Conservation (phyloP, 192 early-diverging fungal genomes). For the Blastocladiella britannica region DNA sequence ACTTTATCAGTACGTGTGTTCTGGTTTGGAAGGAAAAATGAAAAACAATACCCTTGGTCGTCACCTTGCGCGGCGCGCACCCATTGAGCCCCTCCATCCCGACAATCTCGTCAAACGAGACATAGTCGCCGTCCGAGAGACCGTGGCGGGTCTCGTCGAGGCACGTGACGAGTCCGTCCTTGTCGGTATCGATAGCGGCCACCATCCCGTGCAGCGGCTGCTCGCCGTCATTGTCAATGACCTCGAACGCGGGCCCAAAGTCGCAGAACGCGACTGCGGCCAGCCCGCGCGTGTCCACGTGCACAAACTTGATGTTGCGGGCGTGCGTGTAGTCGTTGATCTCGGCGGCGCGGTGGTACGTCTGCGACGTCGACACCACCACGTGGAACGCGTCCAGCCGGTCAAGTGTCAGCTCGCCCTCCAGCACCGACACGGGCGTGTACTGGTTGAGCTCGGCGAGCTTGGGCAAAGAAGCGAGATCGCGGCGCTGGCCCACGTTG, state of each 20-base stretch:
- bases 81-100: conserved; percentile 83
- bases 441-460: conserved; percentile 93
- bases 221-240: conserved; percentile 79
- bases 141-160: conserved; percentile 93
- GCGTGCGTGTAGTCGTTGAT: conserved; percentile 64
- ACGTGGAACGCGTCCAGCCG: conserved; percentile 34
- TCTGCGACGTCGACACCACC: conserved; percentile 1
- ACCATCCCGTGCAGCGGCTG: conserved; percentile 82
- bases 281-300: conserved; percentile 70
- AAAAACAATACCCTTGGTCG: conserved; percentile 34
- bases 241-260: conserved; percentile 74
- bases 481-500: conserved; percentile 77
- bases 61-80: conserved; percentile 54
- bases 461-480: conserved; percentile 43
- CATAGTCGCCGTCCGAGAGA: conserved; percentile 89
- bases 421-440: conserved; percentile 71
- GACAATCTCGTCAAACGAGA: conserved; percentile 79
- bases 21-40: neutral
- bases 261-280: conserved; percentile 90
- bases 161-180: conserved; percentile 77
- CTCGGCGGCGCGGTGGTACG: conserved; percentile 6
- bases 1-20: neutral
- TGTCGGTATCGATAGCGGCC: conserved; percentile 49
- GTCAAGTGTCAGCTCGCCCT: conserved; percentile 53
- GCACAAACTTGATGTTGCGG: conserved; percentile 62